These are phyloP conservation scores for Colletotrichum trifolii DNA, from an alignment of 2,329 filamentous ascomycete genomes.

Conservation along the genomic window DNA sequence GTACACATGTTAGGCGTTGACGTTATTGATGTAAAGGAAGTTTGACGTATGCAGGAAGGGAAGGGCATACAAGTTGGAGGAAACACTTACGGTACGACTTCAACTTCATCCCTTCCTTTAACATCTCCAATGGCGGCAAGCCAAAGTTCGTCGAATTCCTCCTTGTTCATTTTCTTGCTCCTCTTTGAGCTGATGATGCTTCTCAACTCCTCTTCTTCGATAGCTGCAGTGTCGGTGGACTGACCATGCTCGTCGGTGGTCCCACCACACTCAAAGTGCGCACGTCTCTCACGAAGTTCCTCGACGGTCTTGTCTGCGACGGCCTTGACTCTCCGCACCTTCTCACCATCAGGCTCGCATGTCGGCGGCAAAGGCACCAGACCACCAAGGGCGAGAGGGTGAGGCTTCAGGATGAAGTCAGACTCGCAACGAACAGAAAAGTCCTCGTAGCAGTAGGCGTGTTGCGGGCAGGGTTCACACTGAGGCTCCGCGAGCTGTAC, in stretches of 20 bases:
- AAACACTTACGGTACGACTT: conserved; percentile 66
- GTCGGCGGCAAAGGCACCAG: conserved; percentile 87
- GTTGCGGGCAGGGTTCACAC: conserved; percentile 89
- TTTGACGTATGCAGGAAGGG: background rate
- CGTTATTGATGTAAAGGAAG: conserved; percentile 15
- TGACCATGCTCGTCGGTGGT: conserved; percentile 70
- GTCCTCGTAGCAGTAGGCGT: conserved; percentile 87
- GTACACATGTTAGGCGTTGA: conserved; percentile 63
- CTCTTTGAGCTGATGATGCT: conserved; percentile 79
- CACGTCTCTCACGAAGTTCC: conserved; percentile 84
- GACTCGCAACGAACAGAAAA: conserved; percentile 83
- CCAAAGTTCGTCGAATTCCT: conserved; percentile 94
- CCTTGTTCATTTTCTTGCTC: conserved; percentile 83
- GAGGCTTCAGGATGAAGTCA: conserved; percentile 86
- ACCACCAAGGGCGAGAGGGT: conserved; percentile 85
- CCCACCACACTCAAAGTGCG: conserved; percentile 91
- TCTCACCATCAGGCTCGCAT: conserved; percentile 95
- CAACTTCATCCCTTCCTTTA: conserved; percentile 69
- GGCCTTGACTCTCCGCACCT: conserved; percentile 84
- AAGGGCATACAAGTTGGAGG: conserved; percentile 25
- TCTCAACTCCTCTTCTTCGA: conserved; percentile 80
- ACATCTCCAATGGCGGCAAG: conserved; percentile 79
- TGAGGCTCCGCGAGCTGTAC: conserved; percentile 77
- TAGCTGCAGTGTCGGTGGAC: conserved; percentile 66
- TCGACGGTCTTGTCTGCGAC: conserved; percentile 91